Evolutionary conservation across 176 grass and related monocot genomes (phyloP), one percentile per base, ranked within the genome.

Genomic region (Aegilops sharonensis): DNA sequence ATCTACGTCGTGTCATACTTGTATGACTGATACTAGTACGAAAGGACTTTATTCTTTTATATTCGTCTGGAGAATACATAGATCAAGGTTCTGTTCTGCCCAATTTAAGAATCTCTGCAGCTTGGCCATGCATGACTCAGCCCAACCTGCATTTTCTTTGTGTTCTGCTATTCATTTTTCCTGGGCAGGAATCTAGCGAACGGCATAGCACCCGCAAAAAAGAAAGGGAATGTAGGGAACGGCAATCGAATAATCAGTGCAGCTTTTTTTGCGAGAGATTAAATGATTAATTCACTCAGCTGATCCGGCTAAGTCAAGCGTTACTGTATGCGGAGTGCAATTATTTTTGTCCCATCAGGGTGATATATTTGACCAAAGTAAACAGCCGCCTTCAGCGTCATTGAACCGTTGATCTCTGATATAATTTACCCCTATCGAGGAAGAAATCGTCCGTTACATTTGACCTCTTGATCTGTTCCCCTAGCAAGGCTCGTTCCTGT

Each of bases 111-210:
- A 80, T 87, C 35, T 47, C 23, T 29, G 43, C 4, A 45, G 42
- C 11, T 78, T 17, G 9, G 81, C 84, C 89, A 80, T 77, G 25
- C 45, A n/a, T 84, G 84, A 87, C 75, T 75, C 81, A 40, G 60
- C 85, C 25, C 1, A 6, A 6, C 18, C 66, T 11, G 84, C 47
- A 72, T 73, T 69, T 81, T 77, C 1, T 12, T 65, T 54, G 15
- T 77, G 6, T 81, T 21, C 11, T 77, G 6, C 8, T 52, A 17
- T 52, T 75, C 10, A 7, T 17, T n/a, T 80, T 82, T 48, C 11
- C 25, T 34, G 4, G 2, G 4, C 0, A 9, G 39, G 39, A 40
- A 40, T 40, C 39, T 9, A 40, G 39, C 39, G 39, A 40, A 40
- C 39, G 27, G 27, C 27, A 27, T 27, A 27, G 27, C 27, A 27